Percentiles rank a stretch among this genome's conserved stretches.
These are phyloP conservation scores for Fusarium sulawesiense DNA, from an alignment of 2,329 filamentous ascomycete species.

Conservation along the genomic window DNA sequence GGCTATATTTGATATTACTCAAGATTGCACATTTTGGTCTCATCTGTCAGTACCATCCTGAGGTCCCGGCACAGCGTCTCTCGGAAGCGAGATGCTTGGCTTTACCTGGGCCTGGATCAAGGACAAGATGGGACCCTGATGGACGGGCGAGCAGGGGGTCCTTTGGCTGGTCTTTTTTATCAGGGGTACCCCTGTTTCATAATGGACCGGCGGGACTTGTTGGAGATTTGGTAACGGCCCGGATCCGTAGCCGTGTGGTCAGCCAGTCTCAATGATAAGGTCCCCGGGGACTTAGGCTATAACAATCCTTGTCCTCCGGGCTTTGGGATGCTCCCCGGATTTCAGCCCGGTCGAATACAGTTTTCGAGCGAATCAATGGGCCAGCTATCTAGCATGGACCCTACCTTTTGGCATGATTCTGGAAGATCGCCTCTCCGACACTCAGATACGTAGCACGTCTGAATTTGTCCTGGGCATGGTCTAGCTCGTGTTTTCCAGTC, in stretches of 20 bases:
- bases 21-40: constrained; percentile 34
- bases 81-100: constrained; percentile 45
- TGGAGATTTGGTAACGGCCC: constrained; percentile 50
- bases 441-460: constrained; percentile 20
- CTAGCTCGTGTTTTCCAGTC: constrained; percentile 30
- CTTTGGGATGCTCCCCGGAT: constrained; percentile 50
- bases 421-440: constrained; percentile 47
- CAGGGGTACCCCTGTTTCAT: constrained; percentile 34
- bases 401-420: constrained; percentile 48
- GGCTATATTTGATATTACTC: constrained; percentile 17
- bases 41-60: constrained; percentile 32
- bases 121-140: constrained; percentile 44
- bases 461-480: constrained; percentile 4
- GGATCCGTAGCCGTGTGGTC: constrained; percentile 52
- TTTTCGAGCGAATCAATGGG: constrained; percentile 34
- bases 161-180: neutral
- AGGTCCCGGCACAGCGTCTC: constrained; percentile 43
- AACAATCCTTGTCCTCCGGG: constrained; percentile 44
- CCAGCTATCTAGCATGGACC: constrained; percentile 30
- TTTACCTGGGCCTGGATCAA: constrained; percentile 30
- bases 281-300: constrained; percentile 45
- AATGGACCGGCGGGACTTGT: constrained; percentile 35
- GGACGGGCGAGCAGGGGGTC: constrained; percentile 30
- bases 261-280: constrained; percentile 47
- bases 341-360: constrained; percentile 45